Base-by-base conservation (phyloP, 495 filamentous ascomycete genomes). In the Halenospora varia region DNA sequence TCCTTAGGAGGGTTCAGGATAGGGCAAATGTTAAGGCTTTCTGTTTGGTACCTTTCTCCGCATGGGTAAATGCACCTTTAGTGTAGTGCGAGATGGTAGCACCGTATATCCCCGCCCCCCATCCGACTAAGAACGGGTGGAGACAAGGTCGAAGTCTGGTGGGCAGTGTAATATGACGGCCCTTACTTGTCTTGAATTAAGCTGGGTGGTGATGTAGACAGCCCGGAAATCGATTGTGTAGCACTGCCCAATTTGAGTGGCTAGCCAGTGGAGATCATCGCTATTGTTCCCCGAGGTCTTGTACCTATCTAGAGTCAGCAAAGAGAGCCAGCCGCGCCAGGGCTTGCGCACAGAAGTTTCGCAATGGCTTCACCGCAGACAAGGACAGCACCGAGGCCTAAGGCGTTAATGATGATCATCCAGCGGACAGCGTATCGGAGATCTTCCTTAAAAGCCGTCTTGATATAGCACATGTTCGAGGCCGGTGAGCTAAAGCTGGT, bases 341-440 rank as follows among this genome's bases (percentile, higher is more conserved):
- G 19, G 6, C 42, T 17, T 46, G 17, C 42, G 4, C 42, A 46
- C 42, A 46, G 6, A 17, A 46, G 42, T 8, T 11, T 53, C 10
- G 50, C 22, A 40, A 53, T 18, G 40, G 15, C 17, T 53, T 25
- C 17, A 20, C 50, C 25, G 25, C 50, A 53, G 3, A 53, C 50
- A 55, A 51, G 41, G 42, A 48, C 48, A 61, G 22, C 48, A 24
- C 23, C 24, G 39, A 25, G 51, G 56, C n/a, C 22, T 53, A 13
- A 23, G 24, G 39, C 53, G 42, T 42, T 59, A 60, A 55, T 60
- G 46, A 25, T 55, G 19, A 46, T 60, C 42, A 47, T 55, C 25
- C 13, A 60, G 57, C 46, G n/a, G n/a, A n/a, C n/a, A n/a, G n/a
- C 51, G 39, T 4, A 51, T 46, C 0, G 55, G 52, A 60, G 57